Evolutionary conservation across 129 eudicot species (phyloP), one percentile per base, ranked within the genome.

Genomic region (Ambrosia trifida): DNA sequence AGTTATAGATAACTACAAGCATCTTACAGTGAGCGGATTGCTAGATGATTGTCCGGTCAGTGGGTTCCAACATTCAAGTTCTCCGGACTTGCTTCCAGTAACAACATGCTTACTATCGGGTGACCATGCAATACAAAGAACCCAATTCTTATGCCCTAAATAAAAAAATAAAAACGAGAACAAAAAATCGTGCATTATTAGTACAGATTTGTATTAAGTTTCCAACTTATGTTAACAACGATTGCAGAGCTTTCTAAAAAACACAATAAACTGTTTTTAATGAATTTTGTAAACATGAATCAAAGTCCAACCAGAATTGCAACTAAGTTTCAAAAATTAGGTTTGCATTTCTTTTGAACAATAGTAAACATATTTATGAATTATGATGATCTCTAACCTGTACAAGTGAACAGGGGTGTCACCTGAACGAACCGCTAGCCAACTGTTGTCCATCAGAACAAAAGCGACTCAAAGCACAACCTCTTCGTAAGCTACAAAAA

Each of bases 361-460:
- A 78, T n/a, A 36, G 41, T 20, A 14, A 54, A 57, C 54, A 20
- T 24, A 24, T 24, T 24, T 24, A 24, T 24, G 28, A 17, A 18
- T 18, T 12, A 53, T 45, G 52, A 28, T 20, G 64, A 43, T 58
- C 20, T 36, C 88, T 78, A 60, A 94, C 99, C 99, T 90, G 88
- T 85, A 75, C 97, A 90, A 33, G 96, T 90, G 77, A 83, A 94
- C 72, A 87, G 14, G 64, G 99, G 99, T 33, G 76, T 94, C 99
- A 72, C 99, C 99, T 19, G 99, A 94, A n/a, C n/a, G n/a, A n/a
- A 47, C 99, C 99, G 73, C 99, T 94, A 33, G 99, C 99, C 80
- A 94, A 60, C 31, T 90, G 97, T 69, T 85, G 90, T 31, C 99
- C 97, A 84, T 94, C 97, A 9, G 99, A 97, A 77, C 99, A 76